Evolutionary conservation across 805 yeast species (phyloP).

Genomic region (Candida tallmaniae): DNA sequence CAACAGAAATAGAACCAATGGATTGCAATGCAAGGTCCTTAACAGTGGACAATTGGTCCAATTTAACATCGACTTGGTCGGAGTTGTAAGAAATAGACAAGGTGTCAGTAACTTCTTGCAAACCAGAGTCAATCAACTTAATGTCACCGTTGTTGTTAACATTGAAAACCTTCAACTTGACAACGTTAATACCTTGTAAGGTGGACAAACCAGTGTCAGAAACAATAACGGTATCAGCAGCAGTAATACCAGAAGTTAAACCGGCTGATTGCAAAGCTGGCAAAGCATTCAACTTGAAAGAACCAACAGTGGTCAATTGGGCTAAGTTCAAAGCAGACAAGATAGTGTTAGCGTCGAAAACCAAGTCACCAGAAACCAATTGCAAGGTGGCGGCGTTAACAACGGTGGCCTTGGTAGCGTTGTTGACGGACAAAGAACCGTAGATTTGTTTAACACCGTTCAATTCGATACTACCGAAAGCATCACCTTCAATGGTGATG

Average conservation of each 20-base stretch:
- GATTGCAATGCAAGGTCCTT: slow-evolving; percentile 84
- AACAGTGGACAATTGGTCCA: slow-evolving; percentile 75
- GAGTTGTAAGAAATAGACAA: slow-evolving; percentile 85
- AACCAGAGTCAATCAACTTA: slow-evolving; percentile 63
- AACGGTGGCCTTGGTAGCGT: slow-evolving; percentile 57
- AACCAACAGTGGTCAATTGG: slow-evolving; percentile 73
- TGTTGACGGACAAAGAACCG: slow-evolving; percentile 67
- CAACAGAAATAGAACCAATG: slow-evolving; percentile 67
- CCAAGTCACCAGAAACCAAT: slow-evolving; percentile 68
- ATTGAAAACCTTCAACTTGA: slow-evolving; percentile 50
- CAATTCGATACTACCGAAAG: slow-evolving; percentile 57
- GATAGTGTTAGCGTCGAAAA: slow-evolving; percentile 58
- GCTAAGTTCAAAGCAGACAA: slow-evolving; percentile 71
- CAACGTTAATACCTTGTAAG: slow-evolving; percentile 60
- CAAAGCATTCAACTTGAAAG: slow-evolving; percentile 74
- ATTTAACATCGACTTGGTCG: slow-evolving; percentile 61
- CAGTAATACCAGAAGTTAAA: slow-evolving; percentile 64
- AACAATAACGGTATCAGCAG: slow-evolving; percentile 64
- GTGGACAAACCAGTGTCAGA: slow-evolving; percentile 71
- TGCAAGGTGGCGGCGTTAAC: slow-evolving; percentile 78
- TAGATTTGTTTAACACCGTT: slow-evolving; percentile 71
- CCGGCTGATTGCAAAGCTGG: slow-evolving; percentile 75
- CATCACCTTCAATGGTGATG: slow-evolving; percentile 60
- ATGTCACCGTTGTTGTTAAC: slow-evolving; percentile 89
- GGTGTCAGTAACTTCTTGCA: slow-evolving; percentile 67